These are phyloP conservation scores for Cladobotryum protrusum DNA, from an alignment of 2,329 filamentous ascomycete genomes.

Conservation along the genomic window DNA sequence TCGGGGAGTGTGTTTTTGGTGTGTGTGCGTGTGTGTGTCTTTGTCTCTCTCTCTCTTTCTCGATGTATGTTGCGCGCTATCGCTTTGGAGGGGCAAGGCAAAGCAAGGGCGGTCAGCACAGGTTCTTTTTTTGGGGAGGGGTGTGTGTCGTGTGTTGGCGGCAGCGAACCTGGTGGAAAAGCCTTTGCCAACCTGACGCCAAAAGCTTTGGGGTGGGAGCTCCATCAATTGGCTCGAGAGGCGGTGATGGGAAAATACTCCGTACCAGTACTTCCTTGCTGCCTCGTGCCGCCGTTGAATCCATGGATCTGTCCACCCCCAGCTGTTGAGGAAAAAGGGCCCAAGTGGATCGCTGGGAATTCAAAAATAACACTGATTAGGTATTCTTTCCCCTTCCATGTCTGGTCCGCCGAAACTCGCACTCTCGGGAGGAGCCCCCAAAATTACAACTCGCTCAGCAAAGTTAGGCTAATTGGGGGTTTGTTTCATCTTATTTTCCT, in stretches of 20 bases:
- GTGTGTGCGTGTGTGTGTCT: not conserved
- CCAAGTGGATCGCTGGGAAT: constrained; percentile 9
- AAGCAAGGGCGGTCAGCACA: too few relatives aligned
- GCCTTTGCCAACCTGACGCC: not conserved
- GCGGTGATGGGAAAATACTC: not conserved
- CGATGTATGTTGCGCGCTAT: too few relatives aligned
- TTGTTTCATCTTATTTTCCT: too few relatives aligned
- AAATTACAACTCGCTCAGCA: too few relatives aligned
- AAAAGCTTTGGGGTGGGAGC: constrained; percentile 6
- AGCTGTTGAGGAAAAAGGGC: constrained; percentile 8
- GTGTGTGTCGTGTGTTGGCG: not conserved
- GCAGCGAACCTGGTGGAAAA: constrained; percentile 1
- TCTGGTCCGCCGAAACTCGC: not conserved
- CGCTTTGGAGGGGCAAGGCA: too few relatives aligned
- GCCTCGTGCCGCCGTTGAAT: not conserved
- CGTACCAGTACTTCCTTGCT: constrained; percentile 7
- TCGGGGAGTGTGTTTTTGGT: constrained; percentile 6
- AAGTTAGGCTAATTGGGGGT: too few relatives aligned
- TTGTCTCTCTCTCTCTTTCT: too few relatives aligned
- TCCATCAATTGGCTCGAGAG: not conserved
- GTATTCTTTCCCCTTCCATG: not conserved
- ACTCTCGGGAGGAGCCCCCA: not conserved
- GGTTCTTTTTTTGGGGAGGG: not conserved
- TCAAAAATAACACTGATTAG: not conserved
- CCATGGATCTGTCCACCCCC: constrained; percentile 3